Evolutionary conservation across 2,329 filamentous ascomycete genomes (phyloP).

Genomic region (Raffaelea ambrosiae): DNA sequence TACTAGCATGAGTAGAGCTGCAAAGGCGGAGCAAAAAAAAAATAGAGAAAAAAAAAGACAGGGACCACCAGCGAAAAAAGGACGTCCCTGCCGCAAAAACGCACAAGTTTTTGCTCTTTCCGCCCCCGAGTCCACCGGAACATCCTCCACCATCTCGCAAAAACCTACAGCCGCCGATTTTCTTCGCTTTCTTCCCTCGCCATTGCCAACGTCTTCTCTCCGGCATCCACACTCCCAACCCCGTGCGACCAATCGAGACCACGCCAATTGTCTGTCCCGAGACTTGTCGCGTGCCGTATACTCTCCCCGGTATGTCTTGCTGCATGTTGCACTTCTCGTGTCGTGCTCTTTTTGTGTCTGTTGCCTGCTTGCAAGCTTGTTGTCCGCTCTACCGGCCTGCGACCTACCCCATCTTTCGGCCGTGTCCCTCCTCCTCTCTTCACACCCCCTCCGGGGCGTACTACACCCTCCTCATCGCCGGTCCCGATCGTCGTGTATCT

Average conservation of each 20-base stretch:
- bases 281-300: too few species aligned
- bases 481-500: background rate
- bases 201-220: background rate
- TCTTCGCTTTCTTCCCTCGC: background rate
- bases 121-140: conserved; percentile 3
- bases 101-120: conserved; percentile 2
- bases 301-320: too few species aligned
- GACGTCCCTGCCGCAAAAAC: conserved; percentile 1
- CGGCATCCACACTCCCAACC: background rate
- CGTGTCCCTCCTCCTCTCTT: background rate
- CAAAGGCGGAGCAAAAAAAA: background rate
- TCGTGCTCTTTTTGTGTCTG: background rate
- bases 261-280: too few species aligned
- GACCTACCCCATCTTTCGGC: background rate
- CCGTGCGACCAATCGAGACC: background rate
- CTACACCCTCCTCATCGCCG: too few species aligned
- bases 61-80: background rate
- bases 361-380: too few species aligned
- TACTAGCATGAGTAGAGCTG: too few species aligned
- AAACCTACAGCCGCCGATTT: conserved; percentile 4
- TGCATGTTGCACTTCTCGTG: background rate
- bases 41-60: conserved; percentile 3
- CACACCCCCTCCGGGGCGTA: background rate
- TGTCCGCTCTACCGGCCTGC: background rate
- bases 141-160: conserved; percentile 3